Conservation (phyloP, 768 basidiomycete species). For the Nidularia sp. region DNA sequence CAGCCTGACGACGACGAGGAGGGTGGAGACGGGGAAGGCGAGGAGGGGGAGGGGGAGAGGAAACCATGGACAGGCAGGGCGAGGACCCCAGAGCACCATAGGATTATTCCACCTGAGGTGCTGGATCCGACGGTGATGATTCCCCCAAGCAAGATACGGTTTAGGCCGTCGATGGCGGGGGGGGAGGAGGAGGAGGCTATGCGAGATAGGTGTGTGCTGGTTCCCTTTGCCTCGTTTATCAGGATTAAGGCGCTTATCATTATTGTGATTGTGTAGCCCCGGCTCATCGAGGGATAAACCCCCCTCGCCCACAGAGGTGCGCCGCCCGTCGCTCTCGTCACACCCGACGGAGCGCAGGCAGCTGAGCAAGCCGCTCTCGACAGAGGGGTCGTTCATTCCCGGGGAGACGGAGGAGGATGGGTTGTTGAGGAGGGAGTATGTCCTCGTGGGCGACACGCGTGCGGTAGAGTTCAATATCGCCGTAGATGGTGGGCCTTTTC, state of each 20-base stretch:
- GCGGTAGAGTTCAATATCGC: conserved; percentile 91
- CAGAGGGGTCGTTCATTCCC: conserved; percentile 68
- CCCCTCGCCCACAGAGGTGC: conserved; percentile 14
- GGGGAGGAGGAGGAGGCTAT: conserved; percentile 16
- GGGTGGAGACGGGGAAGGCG: conserved; percentile 1
- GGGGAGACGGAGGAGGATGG: conserved; percentile 86
- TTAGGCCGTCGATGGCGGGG: conserved; percentile 34
- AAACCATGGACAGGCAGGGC: conserved; percentile 28
- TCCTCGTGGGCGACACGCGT: conserved; percentile 85
- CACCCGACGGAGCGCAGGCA: conserved; percentile 12
- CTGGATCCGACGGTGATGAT: conserved; percentile 78
- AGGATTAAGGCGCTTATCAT: no score
- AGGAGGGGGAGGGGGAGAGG: conserved; percentile 21
- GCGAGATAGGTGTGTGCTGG: conserved; percentile 11
- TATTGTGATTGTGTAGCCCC: no score
- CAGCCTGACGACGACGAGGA: conserved; percentile 18
- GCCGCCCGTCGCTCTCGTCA: conserved; percentile 11
- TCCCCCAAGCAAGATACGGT: conserved; percentile 78
- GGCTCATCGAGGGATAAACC: conserved; percentile 13
- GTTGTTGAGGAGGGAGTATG: conserved; percentile 81
- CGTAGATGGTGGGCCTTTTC: conserved; percentile 69
- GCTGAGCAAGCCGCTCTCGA: conserved; percentile 32
- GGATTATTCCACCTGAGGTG: conserved; percentile 74
- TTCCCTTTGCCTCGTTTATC: conserved; percentile 10
- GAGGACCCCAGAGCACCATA: conserved; percentile 67